Base-by-base conservation (phyloP, 2,329 filamentous ascomycete species). In the Aspergillus thermomutatus region DNA sequence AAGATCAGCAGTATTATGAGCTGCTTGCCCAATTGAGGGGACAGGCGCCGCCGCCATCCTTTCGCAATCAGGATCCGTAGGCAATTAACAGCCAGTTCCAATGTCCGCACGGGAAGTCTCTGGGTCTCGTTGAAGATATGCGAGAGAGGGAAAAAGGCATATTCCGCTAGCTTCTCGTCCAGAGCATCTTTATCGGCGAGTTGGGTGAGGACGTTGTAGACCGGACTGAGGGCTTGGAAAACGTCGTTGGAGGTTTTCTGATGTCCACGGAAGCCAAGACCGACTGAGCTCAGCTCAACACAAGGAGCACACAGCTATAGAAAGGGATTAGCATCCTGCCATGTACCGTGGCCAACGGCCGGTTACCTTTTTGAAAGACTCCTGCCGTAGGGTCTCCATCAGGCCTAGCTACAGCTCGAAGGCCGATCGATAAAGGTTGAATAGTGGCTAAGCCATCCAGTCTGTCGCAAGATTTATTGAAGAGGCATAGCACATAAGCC, bases 91-190 rank as follows among this genome's bases (percentile, higher is more conserved):
- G 88, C 87, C 46, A 89, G 75, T 71, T 99, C 94, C 7, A 94
- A 77, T 43, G 72, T 75, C 52, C 83, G 82, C 49, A 89, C 83
- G 0, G 92, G 87, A 53, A 92, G 85, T 49, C 83, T 80, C 60
- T 89, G 84, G 63, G 90, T 88, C 60, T 87, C 83, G 57, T 91
- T 87, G 66, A 99, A 87, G 41, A 97, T 85, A 64, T 94, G 89
- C 0, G 91, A 92, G 0, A 99, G 79, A 0, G 94, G 94, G 60
- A 97, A 96, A 79, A 97, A 97, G 68, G 90, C 83, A 79, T 97
- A 99, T 77, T 97, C 92, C 14, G 92, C 91, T 19, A 97, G 78
- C 71, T 92, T 93, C 52, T 87, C 82, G 71, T 97, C 91, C 19
- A 97, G 70, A 1, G 70, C 65, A 60, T 73, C 66, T 37, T 76